phyloP scores from a whole-genome alignment of 257 asterid species.

The Ajuga chamaepitys region DNA sequence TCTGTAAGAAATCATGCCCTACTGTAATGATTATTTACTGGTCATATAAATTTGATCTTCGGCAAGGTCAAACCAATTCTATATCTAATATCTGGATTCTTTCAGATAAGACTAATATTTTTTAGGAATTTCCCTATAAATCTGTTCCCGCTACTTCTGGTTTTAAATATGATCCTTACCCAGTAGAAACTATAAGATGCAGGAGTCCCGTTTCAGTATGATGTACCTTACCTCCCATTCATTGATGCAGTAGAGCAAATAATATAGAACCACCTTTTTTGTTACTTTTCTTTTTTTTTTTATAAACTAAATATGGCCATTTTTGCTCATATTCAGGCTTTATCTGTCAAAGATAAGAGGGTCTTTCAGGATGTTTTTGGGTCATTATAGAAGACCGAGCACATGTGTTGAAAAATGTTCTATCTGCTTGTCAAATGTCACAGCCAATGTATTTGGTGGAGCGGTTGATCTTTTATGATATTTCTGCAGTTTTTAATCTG shows the following conservation, averaged over 20 bases:
- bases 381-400: neutral
- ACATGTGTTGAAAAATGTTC: neutral
- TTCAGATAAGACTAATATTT: neutral
- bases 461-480: neutral
- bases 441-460: neutral
- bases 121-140: conserved; percentile 1
- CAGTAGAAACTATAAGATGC: neutral
- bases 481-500: neutral
- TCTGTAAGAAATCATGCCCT: conserved; percentile 55
- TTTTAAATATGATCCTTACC: neutral
- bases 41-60: conserved; percentile 8
- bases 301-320: neutral
- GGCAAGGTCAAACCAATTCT: conserved; percentile 6
- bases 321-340: neutral
- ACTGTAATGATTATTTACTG: neutral
- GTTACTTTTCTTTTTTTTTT: neutral
- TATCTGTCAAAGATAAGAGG: too few relatives aligned
- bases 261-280: neutral
- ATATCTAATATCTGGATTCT: neutral
- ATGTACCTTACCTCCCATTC: neutral
- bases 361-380: neutral
- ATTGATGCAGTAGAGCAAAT: neutral
- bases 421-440: neutral
- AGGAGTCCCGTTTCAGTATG: neutral
- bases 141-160: neutral